phyloP scores from a whole-genome alignment of 352 stramenopile species.

The Globisporangium orthogonon region DNA sequence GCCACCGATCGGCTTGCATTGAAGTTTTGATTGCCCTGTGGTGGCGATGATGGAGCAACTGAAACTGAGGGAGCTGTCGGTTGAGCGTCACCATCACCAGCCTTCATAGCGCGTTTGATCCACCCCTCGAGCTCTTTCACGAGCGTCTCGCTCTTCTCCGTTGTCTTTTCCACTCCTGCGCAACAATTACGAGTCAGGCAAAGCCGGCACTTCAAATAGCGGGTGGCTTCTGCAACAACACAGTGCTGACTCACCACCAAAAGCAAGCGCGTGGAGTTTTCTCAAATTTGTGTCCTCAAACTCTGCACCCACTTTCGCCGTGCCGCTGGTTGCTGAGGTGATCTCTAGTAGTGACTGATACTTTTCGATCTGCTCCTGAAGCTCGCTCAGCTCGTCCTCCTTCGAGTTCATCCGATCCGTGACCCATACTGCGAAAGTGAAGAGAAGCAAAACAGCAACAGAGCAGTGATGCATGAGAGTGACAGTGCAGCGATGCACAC shows the following conservation, averaged over 20 bases:
- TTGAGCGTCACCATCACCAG: too few species aligned
- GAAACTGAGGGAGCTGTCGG: neutral
- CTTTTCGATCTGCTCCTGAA: constrained; percentile 82
- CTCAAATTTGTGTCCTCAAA: constrained; percentile 3
- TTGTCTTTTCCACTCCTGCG: neutral
- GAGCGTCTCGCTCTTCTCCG: constrained; percentile 13
- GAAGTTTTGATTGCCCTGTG: neutral
- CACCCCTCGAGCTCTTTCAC: constrained; percentile 21
- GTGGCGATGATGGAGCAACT: neutral
- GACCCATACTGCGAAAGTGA: constrained; percentile 58
- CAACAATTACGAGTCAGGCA: neutral
- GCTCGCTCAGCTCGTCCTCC: constrained; percentile 77
- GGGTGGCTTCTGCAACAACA: neutral
- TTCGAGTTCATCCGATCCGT: constrained; percentile 88
- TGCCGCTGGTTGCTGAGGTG: constrained; percentile 18
- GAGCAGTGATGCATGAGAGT: too few species aligned
- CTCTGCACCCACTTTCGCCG: constrained; percentile 10
- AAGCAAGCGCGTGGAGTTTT: constrained; percentile 10
- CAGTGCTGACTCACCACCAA: neutral
- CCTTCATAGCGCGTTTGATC: constrained; percentile 10
- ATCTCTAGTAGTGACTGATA: constrained; percentile 76
- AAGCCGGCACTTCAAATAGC: neutral
- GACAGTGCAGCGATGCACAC: too few species aligned
- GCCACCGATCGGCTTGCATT: neutral
- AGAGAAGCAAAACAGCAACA: neutral